Evolutionary conservation across 2,329 filamentous ascomycete species (phyloP), one percentile per base, ranked within the genome.

Genomic region (Pseudonectria buxi): DNA sequence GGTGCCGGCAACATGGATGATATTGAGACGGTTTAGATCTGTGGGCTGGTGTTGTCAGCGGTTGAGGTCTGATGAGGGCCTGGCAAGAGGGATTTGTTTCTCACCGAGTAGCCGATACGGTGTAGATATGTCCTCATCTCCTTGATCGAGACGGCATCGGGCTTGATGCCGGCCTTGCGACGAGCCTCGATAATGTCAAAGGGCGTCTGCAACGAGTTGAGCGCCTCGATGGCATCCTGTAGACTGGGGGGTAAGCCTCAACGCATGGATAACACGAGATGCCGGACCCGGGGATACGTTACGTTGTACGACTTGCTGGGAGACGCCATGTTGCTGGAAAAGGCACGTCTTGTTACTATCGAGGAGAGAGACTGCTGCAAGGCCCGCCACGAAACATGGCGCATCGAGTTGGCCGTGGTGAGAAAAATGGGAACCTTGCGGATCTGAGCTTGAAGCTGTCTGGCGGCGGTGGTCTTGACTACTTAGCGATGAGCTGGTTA

Each of bases 201-300:
- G 34, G 94, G 94, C 28, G 85, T 87, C 61, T 98, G 92, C 33
- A 96, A 78, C 29, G 86, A 83, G 62, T 96, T 96, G 55, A 96
- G 76, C 26, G 84, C 78, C 48, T 79, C 70, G 44, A 96, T 80
- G 31, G 90, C 92, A 58, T 92, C 87, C 87, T 94, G 47, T 3
- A 14, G 12, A 18, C 24, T 12, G n/a, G 4, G 18, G 28, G 26
- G 30, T 47, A 15, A 51, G 39, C 24, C 14, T 27, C 7, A 37
- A 30, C 27, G 11, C 12, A 30, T 35, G 7, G 29, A 28, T 16
- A 22, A 5, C 18, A 9, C 18, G n/a, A 22, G 18, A 22, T 9
- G 9, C 18, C 18, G 9, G 27, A 28, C 4, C 4, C 9, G 27
- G 27, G 26, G 28, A 27, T 10, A 14, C 15, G 44, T 49, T 46